Evolutionary conservation across 2,329 filamentous ascomycete species (phyloP).

Genomic region (Pseudocercospora cruenta): DNA sequence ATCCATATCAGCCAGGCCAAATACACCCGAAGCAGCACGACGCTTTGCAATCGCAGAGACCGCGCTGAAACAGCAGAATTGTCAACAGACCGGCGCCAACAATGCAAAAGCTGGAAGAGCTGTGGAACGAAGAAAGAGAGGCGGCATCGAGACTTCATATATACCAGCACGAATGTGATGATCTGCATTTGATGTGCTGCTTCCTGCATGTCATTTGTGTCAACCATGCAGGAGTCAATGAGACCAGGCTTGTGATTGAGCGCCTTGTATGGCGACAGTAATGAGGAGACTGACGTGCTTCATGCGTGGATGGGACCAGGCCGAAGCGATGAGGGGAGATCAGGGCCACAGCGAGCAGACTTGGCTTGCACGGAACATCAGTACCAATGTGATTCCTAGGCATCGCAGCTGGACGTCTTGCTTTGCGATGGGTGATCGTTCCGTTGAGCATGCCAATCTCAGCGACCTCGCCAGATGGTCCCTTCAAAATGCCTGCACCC

Average conservation of each 20-base stretch:
- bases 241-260: neutral
- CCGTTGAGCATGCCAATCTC: too few species aligned
- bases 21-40: neutral
- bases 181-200: neutral
- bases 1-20: neutral
- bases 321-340: neutral
- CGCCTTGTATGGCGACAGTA: neutral
- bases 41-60: neutral
- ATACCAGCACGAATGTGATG: neutral
- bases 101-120: neutral
- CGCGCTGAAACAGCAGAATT: too few species aligned
- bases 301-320: neutral
- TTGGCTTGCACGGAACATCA: neutral
- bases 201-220: neutral
- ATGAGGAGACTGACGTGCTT: neutral
- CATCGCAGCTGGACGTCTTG: too few species aligned
- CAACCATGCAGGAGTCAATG: neutral
- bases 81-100: neutral
- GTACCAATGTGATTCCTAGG: neutral
- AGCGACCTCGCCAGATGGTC: too few species aligned
- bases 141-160: neutral
- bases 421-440: too few species aligned
- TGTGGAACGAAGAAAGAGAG: constrained; percentile 1
- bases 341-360: neutral
- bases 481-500: too few species aligned